Conservation (phyloP, 306 rosid genomes). For the Betula pendula region DNA sequence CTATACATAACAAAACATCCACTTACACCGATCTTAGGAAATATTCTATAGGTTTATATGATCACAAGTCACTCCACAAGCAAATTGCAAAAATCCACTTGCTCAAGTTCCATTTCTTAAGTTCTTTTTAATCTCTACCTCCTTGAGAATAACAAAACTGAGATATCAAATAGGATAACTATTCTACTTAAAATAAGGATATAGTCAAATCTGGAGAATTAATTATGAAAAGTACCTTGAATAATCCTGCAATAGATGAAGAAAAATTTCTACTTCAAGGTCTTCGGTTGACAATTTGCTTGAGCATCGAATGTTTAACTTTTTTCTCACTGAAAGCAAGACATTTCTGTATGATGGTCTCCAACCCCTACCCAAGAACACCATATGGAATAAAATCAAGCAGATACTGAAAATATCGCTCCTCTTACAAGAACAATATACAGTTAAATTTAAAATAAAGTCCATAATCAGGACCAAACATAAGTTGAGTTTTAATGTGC, state of each 20-base stretch:
- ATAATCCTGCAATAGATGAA: conserved; percentile 66
- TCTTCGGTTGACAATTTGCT: conserved; percentile 70
- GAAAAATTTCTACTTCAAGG: conserved; percentile 93
- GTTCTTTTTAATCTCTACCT: not conserved
- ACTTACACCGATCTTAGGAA: not conserved
- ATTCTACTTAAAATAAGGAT: not conserved
- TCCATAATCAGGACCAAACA: not conserved
- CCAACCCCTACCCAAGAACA: conserved; percentile 75
- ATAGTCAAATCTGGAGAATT: not conserved
- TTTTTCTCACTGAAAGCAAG: conserved; percentile 73
- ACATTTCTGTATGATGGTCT: conserved; percentile 92
- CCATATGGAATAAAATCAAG: conserved; percentile 13
- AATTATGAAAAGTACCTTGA: conserved; percentile 44
- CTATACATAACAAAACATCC: not conserved
- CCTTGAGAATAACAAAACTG: not conserved
- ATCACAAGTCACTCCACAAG: not conserved
- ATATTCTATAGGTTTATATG: not conserved
- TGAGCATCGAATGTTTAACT: conserved; percentile 71
- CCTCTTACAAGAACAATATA: not conserved
- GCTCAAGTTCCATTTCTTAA: not conserved
- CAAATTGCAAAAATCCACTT: not conserved
- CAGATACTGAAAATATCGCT: conserved; percentile 11
- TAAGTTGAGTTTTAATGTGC: not conserved
- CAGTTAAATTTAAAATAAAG: not conserved
- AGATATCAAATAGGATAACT: not conserved